Evolutionary conservation across 2,329 filamentous ascomycete genomes (phyloP), one percentile per base, ranked within the genome.

Genomic region (Camptophora hylomeconis): DNA sequence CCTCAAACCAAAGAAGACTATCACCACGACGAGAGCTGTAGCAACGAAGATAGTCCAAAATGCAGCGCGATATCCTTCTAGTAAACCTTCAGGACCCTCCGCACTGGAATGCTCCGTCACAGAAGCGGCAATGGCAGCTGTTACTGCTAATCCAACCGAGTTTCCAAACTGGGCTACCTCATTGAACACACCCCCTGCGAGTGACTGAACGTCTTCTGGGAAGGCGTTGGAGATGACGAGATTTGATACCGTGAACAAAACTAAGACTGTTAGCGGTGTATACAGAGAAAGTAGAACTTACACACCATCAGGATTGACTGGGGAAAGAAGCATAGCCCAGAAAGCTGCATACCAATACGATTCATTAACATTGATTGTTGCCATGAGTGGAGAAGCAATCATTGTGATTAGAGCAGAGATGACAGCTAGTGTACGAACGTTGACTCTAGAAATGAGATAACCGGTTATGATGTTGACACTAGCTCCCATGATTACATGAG

Each of bases 141-240:
- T 60, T 3, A 67, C 48, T 4, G 65, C 65, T 3, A 72, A 44
- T 0, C 65, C n/a, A n/a, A n/a, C n/a, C n/a, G n/a, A n/a, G n/a
- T n/a, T n/a, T n/a, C n/a, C n/a, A n/a, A n/a, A n/a, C 66, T 74
- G 68, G 0, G 60, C 50, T 1, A 64, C 53, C 0, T 68, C 71
- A 35, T 70, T 72, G 45, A 75, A 75, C 0, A 75, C 68, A 0
- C 66, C 69, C 0, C 70, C 72, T 0, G 67, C 69, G 0, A 75
- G 51, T 0, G 66, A 65, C 32, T 75, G 69, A 1, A 59, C 70
- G 5, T 67, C 50, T 10, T 59, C 52, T 0, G 67, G 62, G 36
- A 73, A 74, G 3, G 55, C 58, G 10, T 67, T 61, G 0, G 61
- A 58, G 5, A 73, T 60, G 3, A 73, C 49, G 12, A 74, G 56